Conservation (phyloP, 179 eudicot species). For the Silene coronaria region DNA sequence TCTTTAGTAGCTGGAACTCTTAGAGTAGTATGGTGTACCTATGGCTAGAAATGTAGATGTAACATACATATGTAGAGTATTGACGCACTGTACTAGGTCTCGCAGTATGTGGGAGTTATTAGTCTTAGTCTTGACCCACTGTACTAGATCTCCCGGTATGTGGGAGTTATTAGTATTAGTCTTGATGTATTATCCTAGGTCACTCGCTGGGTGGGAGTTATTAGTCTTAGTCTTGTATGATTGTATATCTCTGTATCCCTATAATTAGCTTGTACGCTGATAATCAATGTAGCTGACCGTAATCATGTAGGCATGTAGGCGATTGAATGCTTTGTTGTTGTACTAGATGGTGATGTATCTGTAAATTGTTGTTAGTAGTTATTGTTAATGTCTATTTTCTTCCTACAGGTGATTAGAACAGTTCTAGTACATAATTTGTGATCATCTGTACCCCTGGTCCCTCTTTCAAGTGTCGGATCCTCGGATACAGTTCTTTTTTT, state of each 20-base stretch:
- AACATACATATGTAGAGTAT: not conserved
- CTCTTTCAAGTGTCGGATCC: not conserved
- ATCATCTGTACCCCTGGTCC: not conserved
- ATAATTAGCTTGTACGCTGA: not conserved
- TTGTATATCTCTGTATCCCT: not conserved
- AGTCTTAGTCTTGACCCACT: not conserved
- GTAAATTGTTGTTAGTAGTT: not conserved
- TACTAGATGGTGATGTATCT: not conserved
- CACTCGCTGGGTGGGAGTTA: not conserved
- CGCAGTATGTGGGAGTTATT: not conserved
- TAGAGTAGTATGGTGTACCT: not conserved
- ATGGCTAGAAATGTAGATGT: slow-evolving; percentile 7
- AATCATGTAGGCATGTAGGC: not conserved
- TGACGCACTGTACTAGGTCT: not conserved
- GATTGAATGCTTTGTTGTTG: not conserved
- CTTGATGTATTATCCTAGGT: not conserved
- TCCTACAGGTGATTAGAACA: not conserved
- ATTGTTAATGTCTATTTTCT: too few species aligned
- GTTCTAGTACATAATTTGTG: not conserved
- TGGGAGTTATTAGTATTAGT: not conserved
- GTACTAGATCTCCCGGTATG: not conserved
- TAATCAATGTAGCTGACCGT: not conserved
- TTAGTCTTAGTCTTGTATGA: not conserved
- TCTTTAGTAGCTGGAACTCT: not conserved
- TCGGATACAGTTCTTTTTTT: not conserved